These are phyloP conservation scores for Alliaria petiolata DNA, from an alignment of 345 rosid genomes.

Conservation along the genomic window DNA sequence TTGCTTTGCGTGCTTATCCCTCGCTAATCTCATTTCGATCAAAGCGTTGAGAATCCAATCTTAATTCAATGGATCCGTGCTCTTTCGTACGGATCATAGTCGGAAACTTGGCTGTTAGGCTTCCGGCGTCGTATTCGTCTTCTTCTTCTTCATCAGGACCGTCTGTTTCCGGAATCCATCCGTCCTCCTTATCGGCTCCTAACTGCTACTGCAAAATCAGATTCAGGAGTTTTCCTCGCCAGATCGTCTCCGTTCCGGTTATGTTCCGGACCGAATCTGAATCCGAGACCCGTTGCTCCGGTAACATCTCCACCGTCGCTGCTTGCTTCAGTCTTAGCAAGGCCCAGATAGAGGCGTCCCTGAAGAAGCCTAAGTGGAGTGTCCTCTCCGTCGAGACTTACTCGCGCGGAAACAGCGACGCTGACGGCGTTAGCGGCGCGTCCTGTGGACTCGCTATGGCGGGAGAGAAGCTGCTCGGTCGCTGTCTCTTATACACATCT, in stretches of 20 bases:
- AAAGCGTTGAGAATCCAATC: not conserved
- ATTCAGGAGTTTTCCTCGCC: constrained; percentile 49
- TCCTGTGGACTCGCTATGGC: constrained; percentile 42
- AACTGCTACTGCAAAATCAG: constrained; percentile 62
- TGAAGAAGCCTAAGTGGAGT: constrained; percentile 26
- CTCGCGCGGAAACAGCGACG: constrained; percentile 25
- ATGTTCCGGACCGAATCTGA: constrained; percentile 28
- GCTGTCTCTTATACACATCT: too few species aligned
- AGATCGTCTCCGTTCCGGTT: constrained; percentile 41
- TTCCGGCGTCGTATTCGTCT: constrained; percentile 34
- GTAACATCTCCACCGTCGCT: constrained; percentile 42
- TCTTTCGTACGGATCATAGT: constrained; percentile 75
- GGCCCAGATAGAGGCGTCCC: constrained; percentile 38
- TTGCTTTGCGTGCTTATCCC: constrained; percentile 21
- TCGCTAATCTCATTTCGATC: constrained; percentile 38
- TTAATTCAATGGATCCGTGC: constrained; percentile 84
- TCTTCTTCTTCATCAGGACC: constrained; percentile 36
- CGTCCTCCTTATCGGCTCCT: constrained; percentile 12
- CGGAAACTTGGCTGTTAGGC: constrained; percentile 69
- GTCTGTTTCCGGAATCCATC: constrained; percentile 28
- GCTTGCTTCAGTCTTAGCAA: constrained; percentile 67
- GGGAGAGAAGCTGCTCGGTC: constrained; percentile 59
- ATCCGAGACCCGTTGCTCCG: constrained; percentile 26
- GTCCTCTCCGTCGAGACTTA: constrained; percentile 47
- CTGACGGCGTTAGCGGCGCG: constrained; percentile 24